Percentiles rank a stretch among this genome's conserved stretches.
Evolutionary conservation across 306 rosid genomes (phyloP).

Genomic region (Malus sylvestris): DNA sequence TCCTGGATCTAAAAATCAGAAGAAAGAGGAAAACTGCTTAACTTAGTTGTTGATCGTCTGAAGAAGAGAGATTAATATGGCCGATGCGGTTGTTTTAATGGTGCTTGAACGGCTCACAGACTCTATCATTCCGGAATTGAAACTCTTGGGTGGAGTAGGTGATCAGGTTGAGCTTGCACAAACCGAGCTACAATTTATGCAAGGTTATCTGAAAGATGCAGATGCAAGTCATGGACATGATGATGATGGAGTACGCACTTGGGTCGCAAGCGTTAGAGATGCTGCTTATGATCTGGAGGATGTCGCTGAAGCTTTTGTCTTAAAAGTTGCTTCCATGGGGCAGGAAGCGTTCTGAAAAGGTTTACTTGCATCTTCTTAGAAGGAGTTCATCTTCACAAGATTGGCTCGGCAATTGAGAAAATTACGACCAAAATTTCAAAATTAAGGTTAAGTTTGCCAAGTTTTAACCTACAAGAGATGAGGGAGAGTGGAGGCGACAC

Average conservation of each 20-base stretch:
- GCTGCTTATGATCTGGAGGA: conserved; percentile 30
- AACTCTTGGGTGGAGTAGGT: not conserved
- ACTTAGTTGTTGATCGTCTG: too few relatives aligned
- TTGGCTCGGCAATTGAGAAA: conserved; percentile 15
- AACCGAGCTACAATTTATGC: not conserved
- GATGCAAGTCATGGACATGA: conserved; percentile 30
- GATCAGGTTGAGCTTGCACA: not conserved
- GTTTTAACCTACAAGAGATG: conserved; percentile 25
- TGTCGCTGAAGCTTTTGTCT: conserved; percentile 22
- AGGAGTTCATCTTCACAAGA: conserved; percentile 3
- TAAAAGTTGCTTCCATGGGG: not conserved
- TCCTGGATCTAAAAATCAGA: too few relatives aligned
- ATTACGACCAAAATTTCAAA: conserved; percentile 23
- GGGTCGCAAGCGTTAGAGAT: not conserved
- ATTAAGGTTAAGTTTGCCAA: conserved; percentile 26
- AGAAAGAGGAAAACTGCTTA: too few relatives aligned
- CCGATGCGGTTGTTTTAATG: not conserved
- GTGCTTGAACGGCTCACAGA: not conserved
- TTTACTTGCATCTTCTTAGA: conserved; percentile 6
- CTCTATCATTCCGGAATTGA: not conserved
- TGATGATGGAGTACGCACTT: conserved; percentile 8
- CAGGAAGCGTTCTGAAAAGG: conserved; percentile 3
- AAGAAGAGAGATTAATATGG: not conserved
- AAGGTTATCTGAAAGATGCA: conserved; percentile 1
- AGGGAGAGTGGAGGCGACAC: conserved; percentile 2